These are phyloP conservation scores for Leccinum brunneo-olivaceum DNA, from an alignment of 1,284 basidiomycete genomes.

Conservation along the genomic window DNA sequence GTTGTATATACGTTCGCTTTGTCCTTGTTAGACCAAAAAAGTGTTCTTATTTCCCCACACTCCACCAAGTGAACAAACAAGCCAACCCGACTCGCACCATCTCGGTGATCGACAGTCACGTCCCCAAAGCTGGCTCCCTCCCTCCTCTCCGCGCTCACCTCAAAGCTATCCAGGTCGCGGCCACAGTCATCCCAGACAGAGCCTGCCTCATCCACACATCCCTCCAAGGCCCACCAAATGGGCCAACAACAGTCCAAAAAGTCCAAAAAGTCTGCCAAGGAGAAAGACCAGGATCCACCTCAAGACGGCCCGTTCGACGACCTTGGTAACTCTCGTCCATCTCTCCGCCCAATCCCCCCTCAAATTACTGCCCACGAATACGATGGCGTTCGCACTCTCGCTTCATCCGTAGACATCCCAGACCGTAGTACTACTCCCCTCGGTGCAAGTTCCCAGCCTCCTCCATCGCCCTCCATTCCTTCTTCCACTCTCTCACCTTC, in stretches of 20 bases:
- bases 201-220: constrained; percentile 28
- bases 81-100: constrained; percentile 24
- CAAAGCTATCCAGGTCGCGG: constrained; percentile 60
- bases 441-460: constrained; percentile 29
- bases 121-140: constrained; percentile 68
- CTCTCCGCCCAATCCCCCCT: constrained; percentile 31
- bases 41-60: too few species aligned
- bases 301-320: constrained; percentile 30
- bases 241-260: constrained; percentile 78
- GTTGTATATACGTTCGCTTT: constrained; percentile 28
- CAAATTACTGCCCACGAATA: constrained; percentile 32
- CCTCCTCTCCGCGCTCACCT: constrained; percentile 67
- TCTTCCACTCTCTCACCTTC: constrained; percentile 28
- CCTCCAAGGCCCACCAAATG: constrained; percentile 44
- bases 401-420: constrained; percentile 41
- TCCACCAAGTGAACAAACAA: constrained; percentile 34
- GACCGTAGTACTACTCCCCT: constrained; percentile 33
- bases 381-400: constrained; percentile 35
- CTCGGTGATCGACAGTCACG: constrained; percentile 30
- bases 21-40: too few species aligned
- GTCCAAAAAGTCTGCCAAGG: constrained; percentile 60
- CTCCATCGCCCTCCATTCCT: constrained; percentile 9
- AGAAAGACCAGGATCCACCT: constrained; percentile 44
- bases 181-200: constrained; percentile 56
- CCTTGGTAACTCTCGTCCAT: constrained; percentile 34